Evolutionary conservation across 306 rosid genomes (phyloP), one percentile per base, ranked within the genome.

Genomic region (Lotus japonicus): DNA sequence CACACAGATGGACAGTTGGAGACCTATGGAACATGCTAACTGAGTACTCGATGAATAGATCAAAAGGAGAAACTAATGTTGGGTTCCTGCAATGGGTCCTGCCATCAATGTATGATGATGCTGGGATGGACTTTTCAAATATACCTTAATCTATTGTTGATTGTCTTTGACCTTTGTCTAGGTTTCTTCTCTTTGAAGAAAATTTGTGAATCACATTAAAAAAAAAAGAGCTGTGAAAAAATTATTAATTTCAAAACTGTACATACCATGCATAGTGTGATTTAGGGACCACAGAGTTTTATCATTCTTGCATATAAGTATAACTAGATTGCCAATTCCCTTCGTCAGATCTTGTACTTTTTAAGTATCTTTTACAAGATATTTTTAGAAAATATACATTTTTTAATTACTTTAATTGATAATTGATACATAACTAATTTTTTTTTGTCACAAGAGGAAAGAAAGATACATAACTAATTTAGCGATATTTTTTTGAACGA

Each of bases 81-180:
- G 98, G 94, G 53, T 94, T 89, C 86, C 76, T 94, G 31, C 60
- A 59, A 42, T 94, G 98, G 98, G 96, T 94, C 13, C 85, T 86
- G 21, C 98, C 97, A 44, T 83, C 88, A 58, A 12, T 79, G 63
- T 23, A 60, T 51, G 77, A 75, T 56, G 78, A 78, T 66, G 26
- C 63, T 39, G 58, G 12, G 61, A 58, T 58, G 49, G 26, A 21
- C 66, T 68, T 23, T 16, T 41, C 48, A 43, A 57, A 72, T 17
- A 48, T 21, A n/a, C 56, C 39, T 17, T 68, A 46, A 69, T 70
- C 75, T 11, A 9, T 60, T 19, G 21, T 60, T 18, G 55, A 23
- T 41, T 43, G 6, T 36, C 17, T 45, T 26, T 26, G 9, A 28
- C 65, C 5, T 43, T 17, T 64, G 16, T 58, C 49, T 5, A 21